Evolutionary conservation across 1,284 basidiomycete genomes (phyloP), one percentile per base, ranked within the genome.

Genomic region (Cystobasidium slooffiae): DNA sequence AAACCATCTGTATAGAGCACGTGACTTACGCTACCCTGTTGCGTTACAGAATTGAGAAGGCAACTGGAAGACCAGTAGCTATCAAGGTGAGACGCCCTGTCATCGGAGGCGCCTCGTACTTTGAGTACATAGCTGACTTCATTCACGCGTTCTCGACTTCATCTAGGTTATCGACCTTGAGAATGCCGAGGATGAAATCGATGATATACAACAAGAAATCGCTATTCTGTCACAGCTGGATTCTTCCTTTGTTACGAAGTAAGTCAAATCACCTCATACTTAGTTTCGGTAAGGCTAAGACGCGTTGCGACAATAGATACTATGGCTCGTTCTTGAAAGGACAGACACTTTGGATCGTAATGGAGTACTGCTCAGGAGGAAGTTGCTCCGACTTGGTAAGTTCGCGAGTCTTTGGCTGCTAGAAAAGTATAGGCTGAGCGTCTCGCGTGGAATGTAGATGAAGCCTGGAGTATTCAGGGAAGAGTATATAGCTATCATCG

Each of bases 191-290:
- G 97, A 99, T 81, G 97, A 99, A 85, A 97, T 99, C 82, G 95
- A 97, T 83, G 96, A 99, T 84, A 98, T 99, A 75, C 96, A 99
- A 80, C 94, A 97, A 82, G 97, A 99, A 83, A 99, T 99, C 76
- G 92, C 96, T 83, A 98, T 98, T 77, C 88, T 99, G 22, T 94
- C 93, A n/a, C 96, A 98, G 82, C 84, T 99, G 77, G 96, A 98
- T 83, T 97, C 94, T 61, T 89, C 92, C 49, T 91, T 92, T 84
- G 95, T 99, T 75, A 99, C 96, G 76, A 94, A 94, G 91, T 93
- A 88, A 76, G 74, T 20, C 18, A 16, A 22, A 6, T 52, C 39
- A 31, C 10, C 18, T 61, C 9, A 10, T 22, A 47, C 31, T 9
- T 44, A 22, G 24, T n/a, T 20, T 55, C 8, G 44, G 20, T 41